Evolutionary conservation across 2,329 filamentous ascomycete genomes (phyloP).

Genomic region (Aspergillus udagawae): DNA sequence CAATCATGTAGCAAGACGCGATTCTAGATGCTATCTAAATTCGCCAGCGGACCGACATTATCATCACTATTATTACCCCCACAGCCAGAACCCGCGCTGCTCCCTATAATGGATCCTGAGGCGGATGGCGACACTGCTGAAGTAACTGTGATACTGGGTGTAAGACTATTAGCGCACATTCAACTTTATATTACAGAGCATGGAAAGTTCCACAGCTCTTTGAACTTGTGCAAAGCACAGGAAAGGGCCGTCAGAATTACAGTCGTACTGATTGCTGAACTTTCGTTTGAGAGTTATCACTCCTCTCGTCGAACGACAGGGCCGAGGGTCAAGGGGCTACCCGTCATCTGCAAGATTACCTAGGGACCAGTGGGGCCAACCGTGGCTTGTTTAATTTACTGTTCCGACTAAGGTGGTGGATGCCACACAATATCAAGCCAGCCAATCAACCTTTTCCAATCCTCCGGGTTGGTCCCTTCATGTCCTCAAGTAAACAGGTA

Average conservation of each 20-base stretch:
- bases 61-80: slow-evolving; percentile 5
- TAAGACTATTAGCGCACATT: neutral
- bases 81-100: slow-evolving; percentile 8
- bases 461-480: slow-evolving; percentile 7
- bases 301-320: slow-evolving; percentile 19
- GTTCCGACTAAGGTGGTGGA: slow-evolving; percentile 10
- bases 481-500: neutral
- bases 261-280: slow-evolving; percentile 1
- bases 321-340: slow-evolving; percentile 1
- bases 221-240: neutral
- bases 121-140: neutral
- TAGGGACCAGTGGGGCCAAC: slow-evolving; percentile 21
- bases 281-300: neutral
- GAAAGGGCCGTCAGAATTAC: neutral
- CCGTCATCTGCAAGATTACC: slow-evolving; percentile 24
- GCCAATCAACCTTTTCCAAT: slow-evolving; percentile 1
- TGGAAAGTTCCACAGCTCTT: neutral
- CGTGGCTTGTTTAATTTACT: slow-evolving; percentile 17
- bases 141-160: neutral
- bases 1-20: slow-evolving; percentile 1
- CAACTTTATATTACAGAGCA: neutral
- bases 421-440: neutral
- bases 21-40: slow-evolving; percentile 11
- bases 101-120: neutral
- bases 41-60: neutral